A percentile compares a stretch with the other conserved stretches of the same genome.
These are phyloP conservation scores for Kurtzmaniella quercitrusa DNA, from an alignment of 1,139 yeast genomes.

Conservation along the genomic window DNA sequence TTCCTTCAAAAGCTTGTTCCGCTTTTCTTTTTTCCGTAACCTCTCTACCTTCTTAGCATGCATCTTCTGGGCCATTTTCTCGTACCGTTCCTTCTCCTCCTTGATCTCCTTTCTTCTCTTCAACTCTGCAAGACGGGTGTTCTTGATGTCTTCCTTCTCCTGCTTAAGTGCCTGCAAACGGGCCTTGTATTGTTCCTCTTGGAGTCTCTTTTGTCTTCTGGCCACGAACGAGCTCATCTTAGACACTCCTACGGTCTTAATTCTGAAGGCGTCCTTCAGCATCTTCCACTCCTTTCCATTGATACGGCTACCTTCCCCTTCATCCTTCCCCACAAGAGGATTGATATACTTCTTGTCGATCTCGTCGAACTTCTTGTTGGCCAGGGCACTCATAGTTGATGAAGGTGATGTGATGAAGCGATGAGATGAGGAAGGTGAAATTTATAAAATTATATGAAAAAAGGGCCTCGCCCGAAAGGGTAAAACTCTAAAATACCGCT, in stretches of 20 bases:
- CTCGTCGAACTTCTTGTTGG: conserved; percentile 20
- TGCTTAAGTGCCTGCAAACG: conserved; percentile 55
- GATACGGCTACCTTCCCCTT: conserved; percentile 41
- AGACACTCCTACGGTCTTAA: conserved; percentile 28
- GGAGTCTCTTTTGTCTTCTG: conserved; percentile 33
- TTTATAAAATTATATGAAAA: neutral
- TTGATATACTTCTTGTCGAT: conserved; percentile 27
- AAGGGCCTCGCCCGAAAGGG: neutral
- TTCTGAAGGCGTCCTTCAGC: conserved; percentile 48
- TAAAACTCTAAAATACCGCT: too few species aligned
- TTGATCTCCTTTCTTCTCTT: conserved; percentile 65
- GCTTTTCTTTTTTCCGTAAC: conserved; percentile 74
- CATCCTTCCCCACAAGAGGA: conserved; percentile 23
- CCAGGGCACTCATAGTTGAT: conserved; percentile 21
- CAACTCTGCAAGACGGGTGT: conserved; percentile 46
- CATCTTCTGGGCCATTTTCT: conserved; percentile 66
- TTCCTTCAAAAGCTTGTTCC: conserved; percentile 73
- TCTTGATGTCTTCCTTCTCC: conserved; percentile 55
- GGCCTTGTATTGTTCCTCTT: conserved; percentile 45
- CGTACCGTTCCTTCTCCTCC: conserved; percentile 73
- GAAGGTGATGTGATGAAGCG: neutral
- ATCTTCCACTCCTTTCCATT: conserved; percentile 58
- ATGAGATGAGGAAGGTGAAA: conserved; percentile 2
- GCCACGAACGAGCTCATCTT: conserved; percentile 18
- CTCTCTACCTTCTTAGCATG: conserved; percentile 77